phyloP scores from a whole-genome alignment of 2,329 filamentous ascomycete genomes.

The Ophiostoma angusticollis region DNA sequence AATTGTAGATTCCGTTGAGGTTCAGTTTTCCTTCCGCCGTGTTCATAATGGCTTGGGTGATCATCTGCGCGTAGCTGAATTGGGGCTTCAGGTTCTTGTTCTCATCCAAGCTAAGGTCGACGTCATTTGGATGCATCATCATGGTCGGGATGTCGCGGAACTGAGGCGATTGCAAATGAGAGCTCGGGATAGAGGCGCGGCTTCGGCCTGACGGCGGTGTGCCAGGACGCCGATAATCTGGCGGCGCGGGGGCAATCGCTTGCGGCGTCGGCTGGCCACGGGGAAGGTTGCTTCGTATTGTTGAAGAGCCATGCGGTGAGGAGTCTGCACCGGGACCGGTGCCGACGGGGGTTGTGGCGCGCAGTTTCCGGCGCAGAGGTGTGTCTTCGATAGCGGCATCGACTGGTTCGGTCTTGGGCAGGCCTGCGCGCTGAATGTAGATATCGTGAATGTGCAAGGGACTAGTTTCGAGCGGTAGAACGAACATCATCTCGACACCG shows the following conservation, averaged over 20 bases:
- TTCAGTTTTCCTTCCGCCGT: constrained; percentile 81
- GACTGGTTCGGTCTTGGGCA: constrained; percentile 24
- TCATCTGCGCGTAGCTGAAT: constrained; percentile 93
- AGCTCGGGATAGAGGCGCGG: constrained; percentile 17
- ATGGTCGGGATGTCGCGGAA: constrained; percentile 27
- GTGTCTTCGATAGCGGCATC: constrained; percentile 5
- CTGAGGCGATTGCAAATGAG: constrained; percentile 27
- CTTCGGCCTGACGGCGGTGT: constrained; percentile 41
- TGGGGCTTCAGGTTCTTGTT: constrained; percentile 89
- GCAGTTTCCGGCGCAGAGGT: constrained; percentile 5
- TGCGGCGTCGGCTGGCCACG: constrained; percentile 28
- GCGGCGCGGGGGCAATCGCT: constrained; percentile 45
- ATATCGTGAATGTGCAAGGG: constrained; percentile 54
- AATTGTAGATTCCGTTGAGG: constrained; percentile 83
- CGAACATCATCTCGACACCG: constrained; percentile 96
- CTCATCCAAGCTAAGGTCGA: constrained; percentile 70
- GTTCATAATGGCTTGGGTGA: constrained; percentile 87
- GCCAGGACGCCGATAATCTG: constrained; percentile 46
- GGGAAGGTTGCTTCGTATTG: constrained; percentile 17
- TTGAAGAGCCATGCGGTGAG: constrained; percentile 13
- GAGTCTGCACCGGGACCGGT: constrained; percentile 17
- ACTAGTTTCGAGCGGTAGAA: constrained; percentile 63
- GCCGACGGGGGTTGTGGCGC: constrained; percentile 13
- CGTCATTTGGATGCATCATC: constrained; percentile 38
- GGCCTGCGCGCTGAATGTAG: constrained; percentile 56